phyloP scores from a whole-genome alignment of 73 alveolate species.

The Stentor coeruleus region DNA sequence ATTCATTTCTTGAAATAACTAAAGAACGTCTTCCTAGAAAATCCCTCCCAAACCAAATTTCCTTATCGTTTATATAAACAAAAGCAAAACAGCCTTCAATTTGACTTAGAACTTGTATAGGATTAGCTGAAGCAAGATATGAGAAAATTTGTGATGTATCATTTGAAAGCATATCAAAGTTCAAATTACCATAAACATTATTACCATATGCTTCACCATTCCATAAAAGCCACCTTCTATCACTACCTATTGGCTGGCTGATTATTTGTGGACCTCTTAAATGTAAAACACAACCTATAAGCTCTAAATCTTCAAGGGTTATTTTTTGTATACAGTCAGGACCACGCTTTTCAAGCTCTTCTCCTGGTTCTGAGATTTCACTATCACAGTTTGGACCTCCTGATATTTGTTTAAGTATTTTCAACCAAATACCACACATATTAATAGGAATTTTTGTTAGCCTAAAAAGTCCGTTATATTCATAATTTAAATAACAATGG shows the following conservation, averaged over 20 bases:
- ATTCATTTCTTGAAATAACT: slow-evolving; percentile 33
- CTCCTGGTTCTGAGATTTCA: neutral
- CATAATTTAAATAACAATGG: no score
- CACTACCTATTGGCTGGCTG: slow-evolving; percentile 6
- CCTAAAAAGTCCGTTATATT: no score
- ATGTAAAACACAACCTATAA: neutral
- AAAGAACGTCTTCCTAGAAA: slow-evolving; percentile 83
- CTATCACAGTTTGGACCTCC: neutral
- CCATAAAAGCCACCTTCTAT: slow-evolving; percentile 22
- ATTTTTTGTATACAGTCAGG: neutral
- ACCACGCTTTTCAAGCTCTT: neutral
- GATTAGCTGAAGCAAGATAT: slow-evolving; percentile 25
- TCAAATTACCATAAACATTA: slow-evolving; percentile 10
- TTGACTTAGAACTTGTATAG: slow-evolving; percentile 33
- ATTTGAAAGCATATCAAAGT: slow-evolving; percentile 19
- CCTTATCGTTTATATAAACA: slow-evolving; percentile 59
- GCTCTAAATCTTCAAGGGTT: neutral
- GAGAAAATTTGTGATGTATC: slow-evolving; percentile 8
- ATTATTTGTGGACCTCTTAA: slow-evolving; percentile 4
- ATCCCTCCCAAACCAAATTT: slow-evolving; percentile 61
- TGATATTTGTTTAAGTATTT: neutral
- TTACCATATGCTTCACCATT: slow-evolving; percentile 77
- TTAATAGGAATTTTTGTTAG: no score
- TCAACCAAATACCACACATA: neutral
- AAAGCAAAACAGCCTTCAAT: slow-evolving; percentile 73